Percentiles rank a stretch among this genome's conserved stretches.
Evolutionary conservation across 2,329 filamentous ascomycete genomes (phyloP).

Genomic region (Hypoxylon sp.): DNA sequence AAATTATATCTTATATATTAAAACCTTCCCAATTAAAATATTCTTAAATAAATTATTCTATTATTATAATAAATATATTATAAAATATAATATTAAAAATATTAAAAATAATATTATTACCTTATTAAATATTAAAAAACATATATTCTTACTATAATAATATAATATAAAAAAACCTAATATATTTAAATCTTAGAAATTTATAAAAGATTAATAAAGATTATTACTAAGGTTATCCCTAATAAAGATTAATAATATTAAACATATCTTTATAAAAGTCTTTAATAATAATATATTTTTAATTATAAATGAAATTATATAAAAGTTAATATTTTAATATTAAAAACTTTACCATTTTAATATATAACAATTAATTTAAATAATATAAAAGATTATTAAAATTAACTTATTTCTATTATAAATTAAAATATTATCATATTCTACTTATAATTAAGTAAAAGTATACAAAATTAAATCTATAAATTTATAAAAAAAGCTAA

Average conservation of each 20-base stretch:
- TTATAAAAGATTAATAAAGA: background rate
- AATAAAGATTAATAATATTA: background rate
- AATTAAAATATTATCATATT: background rate
- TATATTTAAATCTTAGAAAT: background rate
- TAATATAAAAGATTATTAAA: background rate
- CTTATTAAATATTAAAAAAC: background rate
- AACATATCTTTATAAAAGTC: background rate
- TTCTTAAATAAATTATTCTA: background rate
- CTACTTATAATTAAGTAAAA: background rate
- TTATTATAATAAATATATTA: background rate
- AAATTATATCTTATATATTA: background rate
- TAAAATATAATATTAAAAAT: background rate
- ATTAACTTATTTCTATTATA: background rate
- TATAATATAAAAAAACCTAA: background rate
- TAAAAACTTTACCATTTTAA: background rate
- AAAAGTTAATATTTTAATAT: background rate
- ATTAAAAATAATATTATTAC: background rate
- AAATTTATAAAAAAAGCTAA: background rate
- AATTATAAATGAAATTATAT: background rate
- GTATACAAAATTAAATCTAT: background rate
- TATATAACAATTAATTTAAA: constrained; percentile 1
- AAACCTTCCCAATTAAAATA: background rate
- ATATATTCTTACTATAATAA: background rate
- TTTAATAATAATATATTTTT: background rate
- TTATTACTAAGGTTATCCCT: background rate